Conservation (phyloP, 1,139 yeast species). For the Magnusiomyces sp. region DNA sequence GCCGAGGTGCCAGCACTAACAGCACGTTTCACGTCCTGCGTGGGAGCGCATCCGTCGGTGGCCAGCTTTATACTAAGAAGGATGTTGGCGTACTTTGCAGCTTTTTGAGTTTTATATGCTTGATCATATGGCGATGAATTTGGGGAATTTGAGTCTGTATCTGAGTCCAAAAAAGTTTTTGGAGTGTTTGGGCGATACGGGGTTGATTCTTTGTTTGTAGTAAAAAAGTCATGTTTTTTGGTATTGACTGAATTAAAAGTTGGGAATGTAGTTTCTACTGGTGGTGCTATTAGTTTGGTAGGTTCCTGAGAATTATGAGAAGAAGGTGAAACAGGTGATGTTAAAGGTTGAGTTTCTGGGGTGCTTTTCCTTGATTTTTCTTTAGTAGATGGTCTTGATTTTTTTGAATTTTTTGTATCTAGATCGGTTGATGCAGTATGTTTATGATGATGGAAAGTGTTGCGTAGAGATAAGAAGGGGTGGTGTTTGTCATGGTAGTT, state of each 20-base stretch:
- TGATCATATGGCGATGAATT: neutral
- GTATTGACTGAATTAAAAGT: neutral
- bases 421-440: too few relatives aligned
- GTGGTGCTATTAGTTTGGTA: neutral
- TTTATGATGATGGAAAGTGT: too few relatives aligned
- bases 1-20: conserved; percentile 3
- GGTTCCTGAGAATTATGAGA: neutral
- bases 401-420: too few relatives aligned
- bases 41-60: neutral
- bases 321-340: neutral
- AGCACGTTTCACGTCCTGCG: conserved; percentile 1
- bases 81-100: conserved; percentile 2
- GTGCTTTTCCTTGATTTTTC: neutral
- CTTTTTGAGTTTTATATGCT: conserved; percentile 1
- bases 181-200: neutral
- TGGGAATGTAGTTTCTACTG: neutral
- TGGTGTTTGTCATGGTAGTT: too few relatives aligned
- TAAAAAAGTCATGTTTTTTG: neutral
- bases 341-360: neutral
- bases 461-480: too few relatives aligned
- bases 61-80: conserved; percentile 4
- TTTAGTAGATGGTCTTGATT: neutral
- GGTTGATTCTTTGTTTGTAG: neutral
- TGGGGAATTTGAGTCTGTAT: neutral
- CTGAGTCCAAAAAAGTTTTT: too few relatives aligned